Evolutionary conservation across 305 asterid species (phyloP).

Genomic region (Lippia alba): DNA sequence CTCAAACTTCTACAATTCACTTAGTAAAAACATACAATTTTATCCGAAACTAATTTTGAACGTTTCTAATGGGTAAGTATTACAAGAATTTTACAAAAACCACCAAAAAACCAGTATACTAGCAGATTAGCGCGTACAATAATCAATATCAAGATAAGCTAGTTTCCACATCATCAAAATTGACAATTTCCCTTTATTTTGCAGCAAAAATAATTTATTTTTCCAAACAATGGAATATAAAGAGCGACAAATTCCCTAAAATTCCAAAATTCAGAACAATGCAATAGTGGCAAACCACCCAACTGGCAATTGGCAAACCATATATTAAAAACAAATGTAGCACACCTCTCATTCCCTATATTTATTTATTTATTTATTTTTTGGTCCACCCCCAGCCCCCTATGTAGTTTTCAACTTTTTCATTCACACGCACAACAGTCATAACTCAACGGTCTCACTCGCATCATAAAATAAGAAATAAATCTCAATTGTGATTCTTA

Average conservation of each 20-base stretch:
- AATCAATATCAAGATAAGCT: too few species aligned
- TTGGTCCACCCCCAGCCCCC: background rate
- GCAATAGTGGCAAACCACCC: conserved; percentile 34
- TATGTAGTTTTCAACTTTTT: background rate
- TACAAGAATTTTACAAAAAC: too few species aligned
- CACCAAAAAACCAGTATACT: too few species aligned
- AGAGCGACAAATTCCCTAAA: background rate
- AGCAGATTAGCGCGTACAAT: too few species aligned
- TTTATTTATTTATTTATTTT: too few species aligned
- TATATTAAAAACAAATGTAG: conserved; percentile 23
- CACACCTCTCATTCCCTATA: conserved; percentile 19
- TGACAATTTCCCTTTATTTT: background rate
- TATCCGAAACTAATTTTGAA: too few species aligned
- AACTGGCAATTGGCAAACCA: conserved; percentile 39
- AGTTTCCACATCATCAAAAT: too few species aligned
- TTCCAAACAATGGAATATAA: conserved; percentile 6
- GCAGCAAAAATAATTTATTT: too few species aligned
- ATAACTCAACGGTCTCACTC: conserved; percentile 1
- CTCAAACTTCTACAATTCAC: too few species aligned
- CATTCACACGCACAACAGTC: conserved; percentile 27
- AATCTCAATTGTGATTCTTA: background rate
- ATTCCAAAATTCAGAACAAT: conserved; percentile 22
- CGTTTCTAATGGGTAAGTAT: too few species aligned
- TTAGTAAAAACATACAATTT: too few species aligned
- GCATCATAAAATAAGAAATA: background rate